Evolutionary conservation across 208 protist genomes (phyloP).

Genomic region (Wallacemonas sp.): DNA sequence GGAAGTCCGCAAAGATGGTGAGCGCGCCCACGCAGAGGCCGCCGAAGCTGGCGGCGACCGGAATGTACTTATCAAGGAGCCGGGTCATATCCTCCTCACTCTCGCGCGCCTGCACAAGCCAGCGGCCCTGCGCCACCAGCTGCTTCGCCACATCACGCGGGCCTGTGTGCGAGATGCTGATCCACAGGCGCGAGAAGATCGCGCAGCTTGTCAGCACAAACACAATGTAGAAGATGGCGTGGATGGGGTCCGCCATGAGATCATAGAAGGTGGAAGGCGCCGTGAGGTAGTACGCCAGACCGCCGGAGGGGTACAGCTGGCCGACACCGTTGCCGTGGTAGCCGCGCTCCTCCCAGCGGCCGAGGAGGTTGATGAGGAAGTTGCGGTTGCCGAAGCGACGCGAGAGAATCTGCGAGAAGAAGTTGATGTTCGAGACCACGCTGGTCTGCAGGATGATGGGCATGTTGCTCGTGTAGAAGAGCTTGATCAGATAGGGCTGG

Average conservation of each 20-base stretch:
- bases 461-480: slow-evolving; percentile 99
- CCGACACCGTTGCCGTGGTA: slow-evolving; percentile 51
- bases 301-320: slow-evolving; percentile 94
- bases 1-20: slow-evolving; percentile 98
- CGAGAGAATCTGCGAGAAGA: slow-evolving; percentile 99
- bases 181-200: slow-evolving; percentile 99
- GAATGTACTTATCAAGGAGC: slow-evolving; percentile 97
- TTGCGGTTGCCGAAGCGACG: slow-evolving; percentile 96
- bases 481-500: slow-evolving; percentile 99
- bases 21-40: slow-evolving; percentile 99
- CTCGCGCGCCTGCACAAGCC: slow-evolving; percentile 88
- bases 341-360: slow-evolving; percentile 94
- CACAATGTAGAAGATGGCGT: slow-evolving; percentile 97
- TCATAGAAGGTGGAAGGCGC: slow-evolving; percentile 95
- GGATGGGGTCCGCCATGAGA: slow-evolving; percentile 97
- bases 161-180: slow-evolving; percentile 97
- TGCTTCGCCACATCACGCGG: slow-evolving; percentile 98
- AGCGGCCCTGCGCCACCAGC: slow-evolving; percentile 95
- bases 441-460: slow-evolving; percentile 99
- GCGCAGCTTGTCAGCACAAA: slow-evolving; percentile 98
- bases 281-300: slow-evolving; percentile 99
- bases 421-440: slow-evolving; percentile 99
- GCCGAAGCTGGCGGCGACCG: slow-evolving; percentile 99
- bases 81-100: slow-evolving; percentile 88
- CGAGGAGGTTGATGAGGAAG: slow-evolving; percentile 98